Percentiles rank a stretch among this genome's conserved stretches.
Conservation (phyloP, 257 asterid species). For the Salvia miltiorrhiza region DNA sequence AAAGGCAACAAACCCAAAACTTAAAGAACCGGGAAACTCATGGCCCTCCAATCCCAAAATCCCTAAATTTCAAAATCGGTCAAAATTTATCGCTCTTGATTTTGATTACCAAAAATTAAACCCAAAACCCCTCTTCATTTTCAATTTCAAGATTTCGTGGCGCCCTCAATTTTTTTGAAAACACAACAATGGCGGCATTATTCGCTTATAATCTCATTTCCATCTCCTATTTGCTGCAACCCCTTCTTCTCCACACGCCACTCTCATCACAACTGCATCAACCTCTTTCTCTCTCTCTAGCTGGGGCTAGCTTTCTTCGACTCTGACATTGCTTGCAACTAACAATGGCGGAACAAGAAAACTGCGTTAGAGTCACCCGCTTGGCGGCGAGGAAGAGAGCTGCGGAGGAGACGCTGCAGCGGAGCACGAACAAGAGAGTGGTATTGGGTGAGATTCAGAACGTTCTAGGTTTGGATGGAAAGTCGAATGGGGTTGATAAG, state of each 20-base stretch:
- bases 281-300: constrained; percentile 1
- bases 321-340: too few species aligned
- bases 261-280: too few species aligned
- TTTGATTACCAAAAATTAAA: constrained; percentile 12
- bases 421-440: constrained; percentile 52
- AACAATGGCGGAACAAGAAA: constrained; percentile 63
- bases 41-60: background rate
- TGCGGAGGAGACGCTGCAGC: constrained; percentile 39
- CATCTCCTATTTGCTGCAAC: constrained; percentile 8
- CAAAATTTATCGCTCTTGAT: background rate
- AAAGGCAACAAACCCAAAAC: background rate
- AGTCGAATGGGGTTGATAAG: too few species aligned
- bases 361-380: constrained; percentile 59
- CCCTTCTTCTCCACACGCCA: background rate
- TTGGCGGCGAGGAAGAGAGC: constrained; percentile 79
- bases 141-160: constrained; percentile 8
- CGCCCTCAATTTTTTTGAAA: constrained; percentile 27
- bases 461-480: constrained; percentile 3
- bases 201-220: background rate
- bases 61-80: background rate
- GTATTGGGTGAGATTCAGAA: constrained; percentile 74
- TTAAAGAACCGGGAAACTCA: constrained; percentile 9
- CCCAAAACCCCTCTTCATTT: constrained; percentile 15
- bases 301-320: too few species aligned
- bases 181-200: constrained; percentile 36